Percentiles rank a stretch among this genome's conserved stretches.
These are phyloP conservation scores for Vanrija sp. DNA, from an alignment of 1,284 basidiomycete genomes.

Conservation along the genomic window DNA sequence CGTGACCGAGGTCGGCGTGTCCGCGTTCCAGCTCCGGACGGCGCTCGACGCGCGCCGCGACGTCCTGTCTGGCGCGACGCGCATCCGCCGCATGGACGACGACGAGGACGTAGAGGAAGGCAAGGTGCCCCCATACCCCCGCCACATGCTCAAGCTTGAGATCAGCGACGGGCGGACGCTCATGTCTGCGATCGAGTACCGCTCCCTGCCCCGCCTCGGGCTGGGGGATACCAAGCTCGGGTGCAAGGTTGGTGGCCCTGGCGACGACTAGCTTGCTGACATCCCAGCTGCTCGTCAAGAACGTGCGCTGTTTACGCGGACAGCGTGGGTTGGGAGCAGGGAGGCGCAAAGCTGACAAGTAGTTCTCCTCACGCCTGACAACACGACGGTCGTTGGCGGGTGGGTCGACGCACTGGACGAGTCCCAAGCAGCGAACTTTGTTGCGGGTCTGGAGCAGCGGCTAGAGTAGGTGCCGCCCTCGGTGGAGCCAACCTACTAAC, in stretches of 20 bases:
- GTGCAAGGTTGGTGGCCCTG: constrained; percentile 30
- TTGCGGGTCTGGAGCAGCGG: constrained; percentile 20
- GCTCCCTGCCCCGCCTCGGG: constrained; percentile 27
- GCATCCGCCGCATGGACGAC: constrained; percentile 43
- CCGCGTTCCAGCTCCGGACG: constrained; percentile 41
- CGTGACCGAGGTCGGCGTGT: constrained; percentile 41
- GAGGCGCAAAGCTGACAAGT: neutral
- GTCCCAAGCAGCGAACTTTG: constrained; percentile 33
- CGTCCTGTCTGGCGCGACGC: constrained; percentile 38
- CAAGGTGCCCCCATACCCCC: constrained; percentile 37
- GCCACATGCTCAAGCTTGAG: constrained; percentile 44
- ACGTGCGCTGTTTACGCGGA: constrained; percentile 29
- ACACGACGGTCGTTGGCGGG: constrained; percentile 35
- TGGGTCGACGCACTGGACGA: constrained; percentile 37
- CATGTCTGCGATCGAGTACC: constrained; percentile 44
- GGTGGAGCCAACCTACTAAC: neutral
- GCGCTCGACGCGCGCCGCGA: constrained; percentile 43
- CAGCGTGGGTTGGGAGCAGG: constrained; percentile 20
- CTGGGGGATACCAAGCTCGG: constrained; percentile 46
- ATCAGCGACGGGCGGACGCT: constrained; percentile 40
- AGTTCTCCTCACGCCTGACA: constrained; percentile 42
- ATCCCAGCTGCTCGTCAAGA: constrained; percentile 36
- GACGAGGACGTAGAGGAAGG: constrained; percentile 22
- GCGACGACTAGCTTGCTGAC: neutral
- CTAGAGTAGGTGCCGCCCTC: constrained; percentile 19